Evolutionary conservation across 192 early-diverging fungal genomes (phyloP).

Genomic region (Thamnidium elegans): DNA sequence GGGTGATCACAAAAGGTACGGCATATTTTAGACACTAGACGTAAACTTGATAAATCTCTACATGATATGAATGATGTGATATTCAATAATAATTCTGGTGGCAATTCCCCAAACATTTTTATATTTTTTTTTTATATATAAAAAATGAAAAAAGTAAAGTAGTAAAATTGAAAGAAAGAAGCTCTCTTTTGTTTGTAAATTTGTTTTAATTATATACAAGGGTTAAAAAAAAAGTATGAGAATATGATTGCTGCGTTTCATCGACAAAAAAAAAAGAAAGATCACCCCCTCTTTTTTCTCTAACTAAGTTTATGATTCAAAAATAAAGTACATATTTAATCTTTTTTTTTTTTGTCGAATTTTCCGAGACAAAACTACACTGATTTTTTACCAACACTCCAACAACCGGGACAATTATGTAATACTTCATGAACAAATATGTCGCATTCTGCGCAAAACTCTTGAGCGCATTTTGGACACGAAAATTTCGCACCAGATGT

Average conservation of each 20-base stretch:
- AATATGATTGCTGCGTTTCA: background rate
- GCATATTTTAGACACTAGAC: conserved; percentile 5
- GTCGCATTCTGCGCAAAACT: conserved; percentile 92
- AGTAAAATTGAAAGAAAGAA: background rate
- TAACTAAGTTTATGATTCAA: too few relatives aligned
- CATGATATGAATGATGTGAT: conserved; percentile 6
- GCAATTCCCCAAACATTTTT: conserved; percentile 5
- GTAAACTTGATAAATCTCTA: conserved; percentile 2
- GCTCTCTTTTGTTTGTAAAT: conserved; percentile 12
- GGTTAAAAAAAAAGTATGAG: background rate
- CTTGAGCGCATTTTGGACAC: conserved; percentile 73
- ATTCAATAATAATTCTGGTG: conserved; percentile 12
- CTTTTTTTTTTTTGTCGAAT: background rate
- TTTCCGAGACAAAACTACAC: background rate
- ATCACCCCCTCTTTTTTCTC: too few relatives aligned
- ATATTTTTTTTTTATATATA: background rate
- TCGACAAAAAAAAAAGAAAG: background rate
- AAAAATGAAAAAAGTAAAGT: background rate
- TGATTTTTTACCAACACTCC: conserved; percentile 23
- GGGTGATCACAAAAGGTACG: conserved; percentile 9
- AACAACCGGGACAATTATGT: conserved; percentile 84
- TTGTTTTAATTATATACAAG: conserved; percentile 9
- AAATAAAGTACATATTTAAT: too few relatives aligned
- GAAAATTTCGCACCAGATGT: conserved; percentile 50
- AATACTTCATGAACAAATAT: conserved; percentile 89